A percentile compares a stretch with the other conserved stretches of the same genome.
Conservation (phyloP, 2,329 filamentous ascomycete genomes). For the Remersonia thermophila region DNA sequence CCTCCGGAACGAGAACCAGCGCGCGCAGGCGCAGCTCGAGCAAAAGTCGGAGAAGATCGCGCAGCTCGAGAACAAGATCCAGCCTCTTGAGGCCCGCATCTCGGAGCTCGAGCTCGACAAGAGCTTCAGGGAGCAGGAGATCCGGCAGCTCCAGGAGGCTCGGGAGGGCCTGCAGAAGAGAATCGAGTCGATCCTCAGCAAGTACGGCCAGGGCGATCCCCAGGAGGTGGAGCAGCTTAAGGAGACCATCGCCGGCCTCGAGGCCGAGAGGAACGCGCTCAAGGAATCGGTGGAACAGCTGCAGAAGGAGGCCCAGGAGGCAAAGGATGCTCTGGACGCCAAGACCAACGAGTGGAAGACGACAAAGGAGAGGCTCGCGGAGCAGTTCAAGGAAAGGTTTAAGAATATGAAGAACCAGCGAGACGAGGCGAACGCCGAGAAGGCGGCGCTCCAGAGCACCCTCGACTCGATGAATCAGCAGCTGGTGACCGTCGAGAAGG, state of each 20-base stretch:
- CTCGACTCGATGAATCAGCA: slow-evolving; percentile 33
- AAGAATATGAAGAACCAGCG: slow-evolving; percentile 42
- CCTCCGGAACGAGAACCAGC: slow-evolving; percentile 72
- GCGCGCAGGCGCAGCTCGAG: slow-evolving; percentile 61
- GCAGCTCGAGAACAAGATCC: slow-evolving; percentile 60
- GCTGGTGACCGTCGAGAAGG: slow-evolving; percentile 30
- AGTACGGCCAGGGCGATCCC: slow-evolving; percentile 90
- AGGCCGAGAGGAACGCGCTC: slow-evolving; percentile 50
- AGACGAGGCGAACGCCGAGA: slow-evolving; percentile 39
- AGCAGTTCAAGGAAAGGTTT: slow-evolving; percentile 50
- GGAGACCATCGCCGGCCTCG: slow-evolving; percentile 54
- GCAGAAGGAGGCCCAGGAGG: slow-evolving; percentile 40
- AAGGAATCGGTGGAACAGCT: slow-evolving; percentile 38
- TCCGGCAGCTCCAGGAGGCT: slow-evolving; percentile 80
- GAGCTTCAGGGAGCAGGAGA: slow-evolving; percentile 72
- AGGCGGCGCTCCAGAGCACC: slow-evolving; percentile 38
- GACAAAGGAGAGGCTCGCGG: slow-evolving; percentile 40
- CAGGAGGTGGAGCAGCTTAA: slow-evolving; percentile 85
- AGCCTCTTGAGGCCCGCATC: slow-evolving; percentile 71
- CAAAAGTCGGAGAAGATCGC: slow-evolving; percentile 66
- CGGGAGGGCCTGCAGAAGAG: slow-evolving; percentile 93
- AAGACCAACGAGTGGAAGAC: slow-evolving; percentile 44
- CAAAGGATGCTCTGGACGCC: slow-evolving; percentile 38
- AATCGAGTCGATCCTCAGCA: slow-evolving; percentile 87
- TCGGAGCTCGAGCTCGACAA: slow-evolving; percentile 72